Conservation (phyloP, 73 alveolate species). For the Blepharisma japonicum region DNA sequence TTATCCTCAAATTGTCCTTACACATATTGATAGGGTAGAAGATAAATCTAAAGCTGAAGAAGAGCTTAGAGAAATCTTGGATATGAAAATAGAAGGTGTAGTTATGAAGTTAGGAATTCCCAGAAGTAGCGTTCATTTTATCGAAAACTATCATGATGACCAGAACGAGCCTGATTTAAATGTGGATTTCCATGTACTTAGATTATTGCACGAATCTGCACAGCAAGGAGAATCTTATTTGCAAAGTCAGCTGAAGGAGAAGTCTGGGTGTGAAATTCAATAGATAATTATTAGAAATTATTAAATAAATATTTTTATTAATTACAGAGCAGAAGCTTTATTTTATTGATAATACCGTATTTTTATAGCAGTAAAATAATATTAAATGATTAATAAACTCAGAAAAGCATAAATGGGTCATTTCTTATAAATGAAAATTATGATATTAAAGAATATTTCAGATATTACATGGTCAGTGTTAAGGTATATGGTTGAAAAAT, state of each 20-base stretch:
- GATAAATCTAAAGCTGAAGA: conserved; percentile 47
- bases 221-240: conserved; percentile 42
- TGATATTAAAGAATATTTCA: no score
- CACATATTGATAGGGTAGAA: conserved; percentile 69
- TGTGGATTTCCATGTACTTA: conserved; percentile 41
- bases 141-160: conserved; percentile 67
- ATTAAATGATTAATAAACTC: no score
- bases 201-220: conserved; percentile 42
- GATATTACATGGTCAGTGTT: no score
- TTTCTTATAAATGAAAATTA: no score
- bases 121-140: conserved; percentile 71
- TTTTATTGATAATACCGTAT: no score
- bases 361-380: no score
- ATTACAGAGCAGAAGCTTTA: no score
- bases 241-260: conserved; percentile 36
- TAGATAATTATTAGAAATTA: no score
- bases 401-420: no score
- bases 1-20: conserved; percentile 77
- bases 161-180: conserved; percentile 33
- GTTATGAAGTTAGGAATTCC: conserved; percentile 60
- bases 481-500: no score
- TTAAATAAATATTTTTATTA: no score
- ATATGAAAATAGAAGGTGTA: conserved; percentile 66
- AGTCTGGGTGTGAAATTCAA: conserved; percentile 25
- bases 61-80: conserved; percentile 52